Evolutionary conservation across 2,329 filamentous ascomycete species (phyloP).

Genomic region (Trichoderma sp.): DNA sequence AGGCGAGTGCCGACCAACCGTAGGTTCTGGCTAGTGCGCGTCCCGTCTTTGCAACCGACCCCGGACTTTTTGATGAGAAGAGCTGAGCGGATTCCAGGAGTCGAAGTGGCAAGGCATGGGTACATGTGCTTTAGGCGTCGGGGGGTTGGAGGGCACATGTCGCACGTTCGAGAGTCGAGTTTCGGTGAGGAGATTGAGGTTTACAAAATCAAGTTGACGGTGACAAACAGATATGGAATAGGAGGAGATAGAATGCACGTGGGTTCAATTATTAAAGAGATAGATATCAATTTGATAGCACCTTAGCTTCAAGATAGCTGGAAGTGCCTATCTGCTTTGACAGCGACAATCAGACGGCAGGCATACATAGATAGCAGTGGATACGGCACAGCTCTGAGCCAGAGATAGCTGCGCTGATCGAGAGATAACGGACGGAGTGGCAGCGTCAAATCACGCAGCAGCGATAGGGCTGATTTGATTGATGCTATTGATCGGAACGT

Average conservation of each 20-base stretch:
- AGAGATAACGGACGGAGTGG: not conserved
- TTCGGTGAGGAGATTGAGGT: not conserved
- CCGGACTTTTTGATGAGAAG: not conserved
- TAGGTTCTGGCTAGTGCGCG: slow-evolving; percentile 1
- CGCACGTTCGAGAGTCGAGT: not conserved
- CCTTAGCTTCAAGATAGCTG: not conserved
- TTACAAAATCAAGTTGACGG: not conserved
- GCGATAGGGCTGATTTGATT: not conserved
- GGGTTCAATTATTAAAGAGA: not conserved
- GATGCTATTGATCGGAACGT: not conserved
- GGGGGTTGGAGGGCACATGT: not conserved
- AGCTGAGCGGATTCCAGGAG: not conserved
- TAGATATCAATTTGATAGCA: not conserved
- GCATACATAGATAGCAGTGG: slow-evolving; percentile 9
- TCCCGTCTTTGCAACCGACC: not conserved
- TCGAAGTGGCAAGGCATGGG: not conserved
- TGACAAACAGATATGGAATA: not conserved
- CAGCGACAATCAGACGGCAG: not conserved
- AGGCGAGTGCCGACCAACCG: slow-evolving; percentile 8
- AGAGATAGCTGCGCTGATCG: not conserved
- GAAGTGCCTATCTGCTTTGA: not conserved
- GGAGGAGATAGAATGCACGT: not conserved
- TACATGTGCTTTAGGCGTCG: not conserved
- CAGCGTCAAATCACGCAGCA: not conserved
- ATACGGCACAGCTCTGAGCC: not conserved